A percentile compares a stretch with the other conserved stretches of the same genome.
Evolutionary conservation across 2,329 filamentous ascomycete genomes (phyloP).

Genomic region (Blumeria hordei): DNA sequence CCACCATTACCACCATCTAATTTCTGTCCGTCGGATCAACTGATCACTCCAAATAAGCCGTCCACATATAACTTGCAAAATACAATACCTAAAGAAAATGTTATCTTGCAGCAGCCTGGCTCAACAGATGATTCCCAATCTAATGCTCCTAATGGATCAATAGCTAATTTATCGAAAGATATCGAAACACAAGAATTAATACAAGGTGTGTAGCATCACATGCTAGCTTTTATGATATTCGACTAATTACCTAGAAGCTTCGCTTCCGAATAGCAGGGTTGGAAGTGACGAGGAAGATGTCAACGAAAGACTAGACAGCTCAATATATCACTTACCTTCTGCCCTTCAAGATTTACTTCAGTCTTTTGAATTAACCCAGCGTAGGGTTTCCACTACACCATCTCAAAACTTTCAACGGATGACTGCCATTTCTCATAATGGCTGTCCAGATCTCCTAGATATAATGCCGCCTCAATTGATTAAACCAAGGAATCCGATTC

Average conservation of each 20-base stretch:
- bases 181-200: constrained; percentile 21
- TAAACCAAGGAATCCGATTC: constrained; percentile 57
- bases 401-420: constrained; percentile 48
- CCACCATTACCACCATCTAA: constrained; percentile 13
- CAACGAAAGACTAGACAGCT: constrained; percentile 37
- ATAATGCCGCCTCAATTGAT: constrained; percentile 66
- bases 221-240: constrained; percentile 1
- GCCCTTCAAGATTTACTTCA: constrained; percentile 77
- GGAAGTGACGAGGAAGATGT: not conserved
- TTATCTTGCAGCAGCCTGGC: constrained; percentile 21
- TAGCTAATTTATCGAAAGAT: constrained; percentile 15
- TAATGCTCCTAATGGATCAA: constrained; percentile 8
- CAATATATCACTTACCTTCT: constrained; percentile 76
- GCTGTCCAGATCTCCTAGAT: constrained; percentile 49
- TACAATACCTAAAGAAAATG: constrained; percentile 15
- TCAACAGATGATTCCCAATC: constrained; percentile 16
- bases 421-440: constrained; percentile 50
- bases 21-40: constrained; percentile 5
- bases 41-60: constrained; percentile 23
- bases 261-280: no score
- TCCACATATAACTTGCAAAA: constrained; percentile 16
- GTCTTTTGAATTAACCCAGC: constrained; percentile 67
- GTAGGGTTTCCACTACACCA: constrained; percentile 25
- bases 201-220: constrained; percentile 18
- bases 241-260: constrained; percentile 6